Conservation (phyloP, 2,329 filamentous ascomycete species). For the Alternaria longipes region DNA sequence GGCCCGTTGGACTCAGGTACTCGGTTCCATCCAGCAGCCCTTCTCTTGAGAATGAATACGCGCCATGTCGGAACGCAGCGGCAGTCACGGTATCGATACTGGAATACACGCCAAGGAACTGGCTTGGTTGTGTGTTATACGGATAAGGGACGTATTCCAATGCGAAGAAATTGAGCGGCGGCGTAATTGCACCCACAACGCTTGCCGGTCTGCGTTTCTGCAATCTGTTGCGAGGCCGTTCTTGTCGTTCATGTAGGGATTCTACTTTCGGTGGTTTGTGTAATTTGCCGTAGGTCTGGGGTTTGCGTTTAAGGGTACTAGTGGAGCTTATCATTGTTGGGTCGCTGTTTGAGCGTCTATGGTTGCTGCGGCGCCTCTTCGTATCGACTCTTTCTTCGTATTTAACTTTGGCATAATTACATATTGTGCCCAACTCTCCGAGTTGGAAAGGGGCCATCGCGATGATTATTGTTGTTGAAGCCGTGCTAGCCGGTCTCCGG, state of each 20-base stretch:
- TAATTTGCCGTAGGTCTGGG: slow-evolving; percentile 20
- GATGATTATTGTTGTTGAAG: not conserved
- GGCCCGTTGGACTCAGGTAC: slow-evolving; percentile 32
- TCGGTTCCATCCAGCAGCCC: slow-evolving; percentile 34
- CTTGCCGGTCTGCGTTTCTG: slow-evolving; percentile 18
- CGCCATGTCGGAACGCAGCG: slow-evolving; percentile 30
- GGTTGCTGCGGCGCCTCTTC: slow-evolving; percentile 13
- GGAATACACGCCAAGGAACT: slow-evolving; percentile 35
- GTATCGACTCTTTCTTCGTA: slow-evolving; percentile 22
- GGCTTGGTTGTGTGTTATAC: slow-evolving; percentile 27
- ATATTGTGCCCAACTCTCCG: slow-evolving; percentile 20
- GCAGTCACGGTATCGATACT: slow-evolving; percentile 30
- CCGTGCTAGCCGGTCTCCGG: slow-evolving; percentile 8
- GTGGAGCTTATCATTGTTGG: not conserved
- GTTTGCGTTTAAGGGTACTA: not conserved
- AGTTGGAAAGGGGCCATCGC: slow-evolving; percentile 21
- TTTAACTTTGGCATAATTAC: slow-evolving; percentile 20
- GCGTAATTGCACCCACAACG: not conserved
- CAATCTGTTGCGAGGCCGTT: slow-evolving; percentile 23
- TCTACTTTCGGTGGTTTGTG: slow-evolving; percentile 28
- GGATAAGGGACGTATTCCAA: slow-evolving; percentile 37
- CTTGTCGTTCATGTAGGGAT: slow-evolving; percentile 15
- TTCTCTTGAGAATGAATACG: slow-evolving; percentile 36
- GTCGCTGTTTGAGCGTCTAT: slow-evolving; percentile 19
- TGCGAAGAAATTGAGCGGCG: slow-evolving; percentile 13